A percentile compares a stretch with the other conserved stretches of the same genome.
These are phyloP conservation scores for Rhodotorula sp. DNA, from an alignment of 1,284 basidiomycete species.

Conservation along the genomic window DNA sequence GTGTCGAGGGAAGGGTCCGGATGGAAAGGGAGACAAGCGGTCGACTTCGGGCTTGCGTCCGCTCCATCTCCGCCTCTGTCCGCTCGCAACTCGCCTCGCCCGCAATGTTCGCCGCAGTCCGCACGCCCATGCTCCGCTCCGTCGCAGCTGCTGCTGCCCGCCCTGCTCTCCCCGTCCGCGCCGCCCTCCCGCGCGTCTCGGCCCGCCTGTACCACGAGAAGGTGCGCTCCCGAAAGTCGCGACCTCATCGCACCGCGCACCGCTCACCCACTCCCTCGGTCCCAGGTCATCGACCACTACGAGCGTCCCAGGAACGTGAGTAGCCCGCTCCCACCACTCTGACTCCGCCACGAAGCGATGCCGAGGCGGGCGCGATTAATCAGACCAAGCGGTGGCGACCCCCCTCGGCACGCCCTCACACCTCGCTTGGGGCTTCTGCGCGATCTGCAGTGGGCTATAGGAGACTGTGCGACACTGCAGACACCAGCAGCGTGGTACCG, in stretches of 20 bases:
- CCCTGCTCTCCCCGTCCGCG: slow-evolving; percentile 13
- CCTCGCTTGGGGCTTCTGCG: not conserved
- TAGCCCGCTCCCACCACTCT: slow-evolving; percentile 34
- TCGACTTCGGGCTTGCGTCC: not conserved
- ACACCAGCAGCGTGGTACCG: too few species aligned
- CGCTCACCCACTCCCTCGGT: not conserved
- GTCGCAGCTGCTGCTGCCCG: slow-evolving; percentile 12
- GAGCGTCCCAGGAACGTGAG: slow-evolving; percentile 90
- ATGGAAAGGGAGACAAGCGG: not conserved
- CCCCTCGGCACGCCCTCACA: not conserved
- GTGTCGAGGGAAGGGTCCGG: not conserved
- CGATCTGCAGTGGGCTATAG: not conserved
- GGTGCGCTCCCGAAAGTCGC: slow-evolving; percentile 11
- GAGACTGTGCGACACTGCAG: not conserved
- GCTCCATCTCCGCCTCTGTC: not conserved
- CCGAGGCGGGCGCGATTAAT: not conserved
- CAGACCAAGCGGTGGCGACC: slow-evolving; percentile 2
- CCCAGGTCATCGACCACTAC: slow-evolving; percentile 63
- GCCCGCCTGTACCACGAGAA: slow-evolving; percentile 41
- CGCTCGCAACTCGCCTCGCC: not conserved
- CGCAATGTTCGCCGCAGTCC: slow-evolving; percentile 25
- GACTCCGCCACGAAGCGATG: not conserved
- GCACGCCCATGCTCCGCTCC: slow-evolving; percentile 24
- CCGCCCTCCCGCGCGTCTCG: slow-evolving; percentile 13
- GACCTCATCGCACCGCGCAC: not conserved